Evolutionary conservation across 345 rosid genomes (phyloP).

Genomic region (Sapria himalayana): DNA sequence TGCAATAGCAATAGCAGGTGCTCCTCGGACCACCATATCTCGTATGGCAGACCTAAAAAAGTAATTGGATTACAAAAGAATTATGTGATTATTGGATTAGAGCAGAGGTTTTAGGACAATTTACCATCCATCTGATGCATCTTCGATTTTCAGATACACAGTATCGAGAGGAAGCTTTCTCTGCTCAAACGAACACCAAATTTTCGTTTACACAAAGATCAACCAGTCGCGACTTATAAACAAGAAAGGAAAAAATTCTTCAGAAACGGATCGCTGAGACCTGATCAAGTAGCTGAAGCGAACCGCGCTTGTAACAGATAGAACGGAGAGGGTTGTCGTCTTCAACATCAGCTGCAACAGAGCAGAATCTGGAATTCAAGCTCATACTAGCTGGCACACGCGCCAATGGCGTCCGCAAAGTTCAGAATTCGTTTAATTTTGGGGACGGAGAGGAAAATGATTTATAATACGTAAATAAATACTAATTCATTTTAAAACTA

Average conservation of each 20-base stretch:
- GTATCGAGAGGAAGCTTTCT: conserved; percentile 77
- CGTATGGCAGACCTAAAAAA: conserved; percentile 54
- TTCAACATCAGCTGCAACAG: conserved; percentile 1
- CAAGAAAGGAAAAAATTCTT: neutral
- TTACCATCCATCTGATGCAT: conserved; percentile 71
- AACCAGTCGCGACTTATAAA: neutral
- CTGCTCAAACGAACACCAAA: conserved; percentile 16
- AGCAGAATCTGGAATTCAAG: neutral
- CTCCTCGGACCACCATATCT: conserved; percentile 97
- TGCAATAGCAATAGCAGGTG: conserved; percentile 92
- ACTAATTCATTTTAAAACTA: too few species aligned
- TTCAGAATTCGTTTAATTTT: too few species aligned
- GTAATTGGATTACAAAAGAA: neutral
- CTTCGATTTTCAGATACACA: conserved; percentile 32
- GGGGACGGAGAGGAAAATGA: too few species aligned
- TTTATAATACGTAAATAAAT: too few species aligned
- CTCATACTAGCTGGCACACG: conserved; percentile 5
- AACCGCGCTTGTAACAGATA: conserved; percentile 46
- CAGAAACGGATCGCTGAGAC: conserved; percentile 4
- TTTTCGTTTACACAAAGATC: neutral
- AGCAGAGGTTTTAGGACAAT: neutral
- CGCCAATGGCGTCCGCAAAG: too few species aligned
- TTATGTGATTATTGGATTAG: neutral
- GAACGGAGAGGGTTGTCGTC: conserved; percentile 24
- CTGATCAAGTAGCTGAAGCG: conserved; percentile 56